A percentile compares a stretch with the other conserved stretches of the same genome.
Conservation (phyloP, 2,329 filamentous ascomycete species). For the Endoconidiophora laricicola region DNA sequence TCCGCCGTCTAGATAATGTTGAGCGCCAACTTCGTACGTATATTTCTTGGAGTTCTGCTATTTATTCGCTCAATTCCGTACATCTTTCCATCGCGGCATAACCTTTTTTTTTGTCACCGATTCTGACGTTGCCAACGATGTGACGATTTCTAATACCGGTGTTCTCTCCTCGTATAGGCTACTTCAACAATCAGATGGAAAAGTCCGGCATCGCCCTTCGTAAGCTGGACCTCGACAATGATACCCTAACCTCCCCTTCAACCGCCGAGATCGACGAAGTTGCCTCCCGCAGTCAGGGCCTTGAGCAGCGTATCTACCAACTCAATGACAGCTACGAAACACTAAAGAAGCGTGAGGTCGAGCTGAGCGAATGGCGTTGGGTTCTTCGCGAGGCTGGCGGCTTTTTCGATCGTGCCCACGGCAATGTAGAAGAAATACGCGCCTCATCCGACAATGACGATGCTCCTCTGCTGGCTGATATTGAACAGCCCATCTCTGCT, state of each 20-base stretch:
- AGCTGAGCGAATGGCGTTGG: conserved; percentile 97
- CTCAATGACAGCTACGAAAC: conserved; percentile 98
- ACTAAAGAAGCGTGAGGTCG: conserved; percentile 90
- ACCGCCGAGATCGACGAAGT: conserved; percentile 95
- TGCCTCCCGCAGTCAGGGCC: conserved; percentile 74
- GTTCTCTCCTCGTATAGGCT: conserved; percentile 36
- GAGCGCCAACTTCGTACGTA: conserved; percentile 85
- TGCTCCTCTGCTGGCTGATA: conserved; percentile 79
- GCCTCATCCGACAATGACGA: conserved; percentile 82
- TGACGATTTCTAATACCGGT: neutral
- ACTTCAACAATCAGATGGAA: conserved; percentile 92
- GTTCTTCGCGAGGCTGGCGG: conserved; percentile 89
- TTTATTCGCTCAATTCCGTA: neutral
- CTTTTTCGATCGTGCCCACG: conserved; percentile 93
- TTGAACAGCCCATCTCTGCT: conserved; percentile 57
- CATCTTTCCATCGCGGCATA: neutral
- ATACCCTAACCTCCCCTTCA: conserved; percentile 71
- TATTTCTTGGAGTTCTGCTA: conserved; percentile 10
- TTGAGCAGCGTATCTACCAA: conserved; percentile 80
- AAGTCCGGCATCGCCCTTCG: conserved; percentile 74
- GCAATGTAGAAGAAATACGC: conserved; percentile 90
- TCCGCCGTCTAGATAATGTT: conserved; percentile 91
- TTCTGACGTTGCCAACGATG: too few relatives aligned
- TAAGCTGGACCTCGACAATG: conserved; percentile 79
- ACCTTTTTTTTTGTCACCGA: neutral